Evolutionary conservation across 805 yeast genomes (phyloP), one percentile per base, ranked within the genome.

Genomic region (Cyberlindnera japonica): DNA sequence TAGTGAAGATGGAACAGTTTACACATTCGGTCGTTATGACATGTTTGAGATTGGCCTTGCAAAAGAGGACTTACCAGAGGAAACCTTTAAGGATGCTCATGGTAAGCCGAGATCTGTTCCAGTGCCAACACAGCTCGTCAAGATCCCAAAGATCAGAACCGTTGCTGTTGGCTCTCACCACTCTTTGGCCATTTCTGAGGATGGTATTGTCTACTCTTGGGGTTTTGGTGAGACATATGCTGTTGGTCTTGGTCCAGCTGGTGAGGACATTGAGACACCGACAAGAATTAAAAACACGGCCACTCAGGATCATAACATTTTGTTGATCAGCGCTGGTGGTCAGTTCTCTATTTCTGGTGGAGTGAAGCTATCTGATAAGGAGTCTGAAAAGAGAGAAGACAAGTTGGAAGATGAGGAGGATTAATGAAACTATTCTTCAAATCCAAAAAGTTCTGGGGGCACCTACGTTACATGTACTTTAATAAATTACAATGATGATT

Each of bases 221-320:
- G 99, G 99, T 1, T 93, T 90, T 59, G 97, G 95, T 33, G 98
- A 91, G 51, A 90, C 96, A 1, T 93, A 88, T 63, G 99, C 95
- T 15, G 81, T 91, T 23, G 99, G 99, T 11, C 79, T 89, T 44
- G 99, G 99, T 7, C 90, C 89, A 15, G 69, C 71, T 6, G 81
- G 85, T 26, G 96, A 87, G 34, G 98, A 93, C 60, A 83, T 88
- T 40, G 95, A 80, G 38, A 68, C 69, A 16, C 99, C 99, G 32
- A 85, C 96, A 1, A 77, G 91, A 62, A 87, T 93, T 54, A 79
- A 81, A 51, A 93, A 95, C 62, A 93, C 98, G 4, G 99, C 99
- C 3, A 89, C 97, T 1, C 83, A 79, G 54, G 77, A 76, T 40
- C 82, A 85, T 41, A 76, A 82, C 48, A 87, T 93, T 51, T 58